A percentile compares a stretch with the other conserved stretches of the same genome.
Evolutionary conservation across 2,329 filamentous ascomycete species (phyloP).

Genomic region (Penicillium sp.): DNA sequence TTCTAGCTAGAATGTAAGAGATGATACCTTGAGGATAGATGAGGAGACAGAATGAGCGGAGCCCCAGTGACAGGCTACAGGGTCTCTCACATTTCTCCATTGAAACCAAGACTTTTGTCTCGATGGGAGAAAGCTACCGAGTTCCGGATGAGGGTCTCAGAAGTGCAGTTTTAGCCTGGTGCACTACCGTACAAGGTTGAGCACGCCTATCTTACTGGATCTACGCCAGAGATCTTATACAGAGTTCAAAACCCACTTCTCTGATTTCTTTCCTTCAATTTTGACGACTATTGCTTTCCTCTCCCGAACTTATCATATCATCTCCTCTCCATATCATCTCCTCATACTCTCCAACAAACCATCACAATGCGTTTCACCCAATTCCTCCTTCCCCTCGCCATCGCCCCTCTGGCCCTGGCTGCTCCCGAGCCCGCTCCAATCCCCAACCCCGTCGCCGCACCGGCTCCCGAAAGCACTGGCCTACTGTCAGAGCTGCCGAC

Average conservation of each 20-base stretch:
- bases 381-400: constrained; percentile 26
- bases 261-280: not conserved
- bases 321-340: not conserved
- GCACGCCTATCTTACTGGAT: constrained; percentile 1
- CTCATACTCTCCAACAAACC: too few relatives aligned
- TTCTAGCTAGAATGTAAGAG: not conserved
- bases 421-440: constrained; percentile 25
- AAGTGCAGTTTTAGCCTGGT: not conserved
- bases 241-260: not conserved
- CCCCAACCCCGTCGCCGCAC: constrained; percentile 29
- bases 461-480: constrained; percentile 25
- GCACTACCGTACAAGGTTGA: not conserved
- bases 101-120: not conserved
- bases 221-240: not conserved
- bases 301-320: not conserved
- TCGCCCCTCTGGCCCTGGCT: constrained; percentile 26
- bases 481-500: constrained; percentile 34
- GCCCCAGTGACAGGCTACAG: not conserved
- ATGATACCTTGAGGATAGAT: not conserved
- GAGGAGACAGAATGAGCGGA: not conserved
- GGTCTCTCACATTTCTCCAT: not conserved
- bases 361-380: constrained; percentile 29
- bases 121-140: constrained; percentile 2
- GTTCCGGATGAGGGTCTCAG: not conserved
- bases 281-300: constrained; percentile 3